phyloP scores from a whole-genome alignment of 352 stramenopile genomes.

The Blastocystis sp. region DNA sequence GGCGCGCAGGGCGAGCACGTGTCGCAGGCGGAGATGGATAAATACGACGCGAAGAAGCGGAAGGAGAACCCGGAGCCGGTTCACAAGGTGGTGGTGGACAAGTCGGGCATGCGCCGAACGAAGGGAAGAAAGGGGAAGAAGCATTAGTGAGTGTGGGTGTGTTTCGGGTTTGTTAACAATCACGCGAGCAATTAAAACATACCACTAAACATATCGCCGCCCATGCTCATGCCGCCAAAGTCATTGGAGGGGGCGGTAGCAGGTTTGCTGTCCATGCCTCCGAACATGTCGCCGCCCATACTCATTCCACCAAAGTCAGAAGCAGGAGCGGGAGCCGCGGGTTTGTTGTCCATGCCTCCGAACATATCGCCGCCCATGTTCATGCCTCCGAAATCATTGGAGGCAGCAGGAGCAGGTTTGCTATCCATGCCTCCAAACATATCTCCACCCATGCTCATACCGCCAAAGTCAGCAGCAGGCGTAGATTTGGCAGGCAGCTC shows the following conservation, averaged over 20 bases:
- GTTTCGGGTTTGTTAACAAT: constrained; percentile 47
- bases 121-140: constrained; percentile 48
- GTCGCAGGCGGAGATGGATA: constrained; percentile 62
- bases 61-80: constrained; percentile 32
- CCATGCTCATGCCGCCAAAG: constrained; percentile 16
- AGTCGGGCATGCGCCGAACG: constrained; percentile 25
- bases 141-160: not conserved
- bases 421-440: constrained; percentile 51
- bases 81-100: constrained; percentile 60
- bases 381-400: constrained; percentile 36
- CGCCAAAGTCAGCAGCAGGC: constrained; percentile 16
- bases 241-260: not conserved
- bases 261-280: constrained; percentile 63
- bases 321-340: not conserved
- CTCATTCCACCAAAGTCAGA: constrained; percentile 18
- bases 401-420: constrained; percentile 28
- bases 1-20: constrained; percentile 65
- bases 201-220: constrained; percentile 60
- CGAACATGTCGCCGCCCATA: constrained; percentile 66
- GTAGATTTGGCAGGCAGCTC: not conserved
- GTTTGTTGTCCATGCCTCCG: constrained; percentile 33
- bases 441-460: constrained; percentile 17
- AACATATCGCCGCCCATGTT: constrained; percentile 55
- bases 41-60: constrained; percentile 64
- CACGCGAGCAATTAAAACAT: constrained; percentile 31